These are phyloP conservation scores for Mesembryanthemum crystallinum DNA, from an alignment of 148 eudicot species.

Conservation along the genomic window DNA sequence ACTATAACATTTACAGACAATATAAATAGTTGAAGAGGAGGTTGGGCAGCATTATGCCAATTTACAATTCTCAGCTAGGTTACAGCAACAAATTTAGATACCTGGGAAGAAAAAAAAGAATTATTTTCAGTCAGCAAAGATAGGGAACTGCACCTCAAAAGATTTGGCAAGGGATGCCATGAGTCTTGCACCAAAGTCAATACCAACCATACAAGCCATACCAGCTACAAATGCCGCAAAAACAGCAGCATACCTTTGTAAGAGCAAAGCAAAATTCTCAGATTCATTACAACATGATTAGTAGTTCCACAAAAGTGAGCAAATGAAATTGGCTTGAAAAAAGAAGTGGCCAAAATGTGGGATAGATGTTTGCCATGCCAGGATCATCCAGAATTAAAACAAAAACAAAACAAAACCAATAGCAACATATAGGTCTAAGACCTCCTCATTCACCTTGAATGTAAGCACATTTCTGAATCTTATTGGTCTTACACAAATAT, in stretches of 20 bases:
- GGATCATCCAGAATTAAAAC: background rate
- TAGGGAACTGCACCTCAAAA: slow-evolving; percentile 59
- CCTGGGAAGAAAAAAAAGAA: background rate
- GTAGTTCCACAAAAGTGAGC: background rate
- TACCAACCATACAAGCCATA: slow-evolving; percentile 77
- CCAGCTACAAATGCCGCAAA: slow-evolving; percentile 96
- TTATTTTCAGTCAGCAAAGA: slow-evolving; percentile 4
- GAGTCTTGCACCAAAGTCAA: slow-evolving; percentile 94
- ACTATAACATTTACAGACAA: background rate
- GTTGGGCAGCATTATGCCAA: background rate
- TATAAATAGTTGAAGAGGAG: background rate
- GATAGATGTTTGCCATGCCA: background rate
- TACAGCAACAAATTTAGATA: background rate
- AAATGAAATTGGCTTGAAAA: background rate
- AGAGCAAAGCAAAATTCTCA: slow-evolving; percentile 21
- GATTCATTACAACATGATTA: slow-evolving; percentile 1
- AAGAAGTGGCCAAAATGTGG: background rate
- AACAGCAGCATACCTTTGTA: slow-evolving; percentile 79
- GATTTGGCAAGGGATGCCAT: slow-evolving; percentile 74
- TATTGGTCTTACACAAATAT: background rate
- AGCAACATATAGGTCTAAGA: background rate
- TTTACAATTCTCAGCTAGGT: background rate
- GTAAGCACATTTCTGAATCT: background rate
- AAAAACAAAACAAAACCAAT: too few relatives aligned
- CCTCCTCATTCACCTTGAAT: background rate